Percentiles rank a stretch among this genome's conserved stretches.
These are phyloP conservation scores for Bryum argenteum DNA, from an alignment of 225 moss, liverwort and hornwort genomes.

Conservation along the genomic window DNA sequence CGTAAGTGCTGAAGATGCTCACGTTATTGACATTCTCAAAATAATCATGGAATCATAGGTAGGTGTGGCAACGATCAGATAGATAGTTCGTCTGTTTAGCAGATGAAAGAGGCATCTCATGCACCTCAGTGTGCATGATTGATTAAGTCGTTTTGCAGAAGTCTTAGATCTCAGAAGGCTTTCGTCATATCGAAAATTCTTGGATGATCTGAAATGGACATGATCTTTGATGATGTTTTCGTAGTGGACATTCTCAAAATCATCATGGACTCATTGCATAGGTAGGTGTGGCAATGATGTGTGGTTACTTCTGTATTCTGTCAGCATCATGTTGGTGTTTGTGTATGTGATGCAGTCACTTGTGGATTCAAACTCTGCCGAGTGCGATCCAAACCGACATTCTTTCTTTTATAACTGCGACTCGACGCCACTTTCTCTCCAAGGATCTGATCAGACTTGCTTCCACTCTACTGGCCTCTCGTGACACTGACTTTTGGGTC, in stretches of 20 bases:
- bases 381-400: constrained; percentile 65
- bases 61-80: background rate
- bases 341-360: constrained; percentile 51
- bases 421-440: constrained; percentile 56
- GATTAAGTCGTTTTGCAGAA: no score
- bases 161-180: no score
- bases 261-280: background rate
- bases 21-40: background rate
- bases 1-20: no score
- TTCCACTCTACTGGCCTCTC: constrained; percentile 48
- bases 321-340: background rate
- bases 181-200: no score
- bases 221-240: background rate
- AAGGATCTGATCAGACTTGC: constrained; percentile 71
- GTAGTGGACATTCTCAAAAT: background rate
- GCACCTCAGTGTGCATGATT: no score
- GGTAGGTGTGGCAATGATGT: background rate
- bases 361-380: constrained; percentile 80
- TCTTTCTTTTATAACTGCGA: constrained; percentile 62
- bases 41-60: background rate
- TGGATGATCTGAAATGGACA: no score
- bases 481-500: constrained; percentile 65
- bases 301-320: background rate
- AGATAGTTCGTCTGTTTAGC: no score
- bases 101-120: no score